Percentiles rank a stretch among this genome's conserved stretches.
Evolutionary conservation across 805 yeast species (phyloP).

Genomic region (Spathaspora gorwiae): DNA sequence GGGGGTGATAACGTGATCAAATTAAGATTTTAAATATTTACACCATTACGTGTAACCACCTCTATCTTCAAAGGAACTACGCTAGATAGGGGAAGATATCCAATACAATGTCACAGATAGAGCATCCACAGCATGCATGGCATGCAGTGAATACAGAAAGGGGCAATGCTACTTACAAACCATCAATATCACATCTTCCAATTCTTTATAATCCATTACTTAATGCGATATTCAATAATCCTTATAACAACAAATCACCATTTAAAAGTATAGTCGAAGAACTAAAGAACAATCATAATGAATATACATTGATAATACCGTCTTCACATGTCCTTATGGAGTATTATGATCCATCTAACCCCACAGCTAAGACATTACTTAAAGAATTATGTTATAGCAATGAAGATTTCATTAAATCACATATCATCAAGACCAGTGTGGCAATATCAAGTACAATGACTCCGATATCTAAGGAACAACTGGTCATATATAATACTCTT

Average conservation of each 20-base stretch:
- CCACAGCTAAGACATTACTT: conserved; percentile 27
- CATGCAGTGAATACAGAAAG: background rate
- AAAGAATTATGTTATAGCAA: conserved; percentile 49
- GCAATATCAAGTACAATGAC: conserved; percentile 19
- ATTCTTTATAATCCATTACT: conserved; percentile 57
- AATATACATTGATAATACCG: conserved; percentile 64
- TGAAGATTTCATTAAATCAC: conserved; percentile 60
- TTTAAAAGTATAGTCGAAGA: conserved; percentile 43
- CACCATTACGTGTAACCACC: too few relatives aligned
- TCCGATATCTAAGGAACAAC: conserved; percentile 28
- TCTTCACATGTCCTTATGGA: conserved; percentile 43
- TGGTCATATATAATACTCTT: conserved; percentile 48
- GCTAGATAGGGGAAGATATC: too few relatives aligned
- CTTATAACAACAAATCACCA: conserved; percentile 38
- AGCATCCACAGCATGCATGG: background rate
- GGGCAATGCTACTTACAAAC: background rate
- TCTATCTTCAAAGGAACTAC: too few relatives aligned
- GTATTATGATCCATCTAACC: conserved; percentile 22
- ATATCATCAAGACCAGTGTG: conserved; percentile 42
- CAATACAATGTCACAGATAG: background rate
- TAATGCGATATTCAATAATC: conserved; percentile 64
- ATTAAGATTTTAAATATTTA: too few relatives aligned
- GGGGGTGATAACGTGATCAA: too few relatives aligned
- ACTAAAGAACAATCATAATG: conserved; percentile 41
- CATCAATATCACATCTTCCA: conserved; percentile 40